A percentile compares a stretch with the other conserved stretches of the same genome.
phyloP scores from a whole-genome alignment of 768 basidiomycete genomes.

The Lactarius tabidus region DNA sequence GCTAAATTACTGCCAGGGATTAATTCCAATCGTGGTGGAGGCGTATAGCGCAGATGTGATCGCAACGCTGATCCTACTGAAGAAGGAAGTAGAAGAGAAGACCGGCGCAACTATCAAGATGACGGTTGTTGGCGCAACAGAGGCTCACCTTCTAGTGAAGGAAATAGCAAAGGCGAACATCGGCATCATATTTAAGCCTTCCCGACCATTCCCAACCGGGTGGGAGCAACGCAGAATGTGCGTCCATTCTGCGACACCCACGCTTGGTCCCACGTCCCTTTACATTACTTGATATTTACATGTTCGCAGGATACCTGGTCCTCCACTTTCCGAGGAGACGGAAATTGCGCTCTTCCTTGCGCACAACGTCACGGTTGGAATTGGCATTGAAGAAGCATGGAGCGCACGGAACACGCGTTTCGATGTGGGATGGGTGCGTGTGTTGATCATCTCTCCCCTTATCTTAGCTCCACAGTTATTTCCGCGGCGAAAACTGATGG shows the following conservation, averaged over 20 bases:
- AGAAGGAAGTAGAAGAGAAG: slow-evolving; percentile 52
- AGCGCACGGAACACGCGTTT: slow-evolving; percentile 72
- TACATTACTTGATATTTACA: slow-evolving; percentile 1
- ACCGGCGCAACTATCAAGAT: slow-evolving; percentile 42
- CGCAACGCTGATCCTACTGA: slow-evolving; percentile 58
- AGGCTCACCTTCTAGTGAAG: slow-evolving; percentile 69
- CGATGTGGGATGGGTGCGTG: slow-evolving; percentile 75
- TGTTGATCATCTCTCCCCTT: slow-evolving; percentile 12
- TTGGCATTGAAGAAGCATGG: slow-evolving; percentile 66
- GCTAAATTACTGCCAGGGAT: slow-evolving; percentile 37
- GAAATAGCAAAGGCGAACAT: slow-evolving; percentile 64
- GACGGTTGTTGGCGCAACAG: slow-evolving; percentile 54
- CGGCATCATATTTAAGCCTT: slow-evolving; percentile 65
- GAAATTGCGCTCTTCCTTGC: slow-evolving; percentile 56
- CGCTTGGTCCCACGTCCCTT: not conserved
- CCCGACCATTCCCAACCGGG: slow-evolving; percentile 61
- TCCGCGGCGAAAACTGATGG: slow-evolving; percentile 4
- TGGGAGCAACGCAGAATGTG: slow-evolving; percentile 72
- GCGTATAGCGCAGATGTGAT: slow-evolving; percentile 68
- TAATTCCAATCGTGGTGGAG: slow-evolving; percentile 56
- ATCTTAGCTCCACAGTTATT: slow-evolving; percentile 4
- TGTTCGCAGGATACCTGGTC: slow-evolving; percentile 56
- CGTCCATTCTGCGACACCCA: slow-evolving; percentile 27
- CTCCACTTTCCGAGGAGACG: slow-evolving; percentile 61
- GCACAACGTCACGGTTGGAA: slow-evolving; percentile 68